Evolutionary conservation across 148 eudicot species (phyloP).

Genomic region (Vaccinium vitisidaea): DNA sequence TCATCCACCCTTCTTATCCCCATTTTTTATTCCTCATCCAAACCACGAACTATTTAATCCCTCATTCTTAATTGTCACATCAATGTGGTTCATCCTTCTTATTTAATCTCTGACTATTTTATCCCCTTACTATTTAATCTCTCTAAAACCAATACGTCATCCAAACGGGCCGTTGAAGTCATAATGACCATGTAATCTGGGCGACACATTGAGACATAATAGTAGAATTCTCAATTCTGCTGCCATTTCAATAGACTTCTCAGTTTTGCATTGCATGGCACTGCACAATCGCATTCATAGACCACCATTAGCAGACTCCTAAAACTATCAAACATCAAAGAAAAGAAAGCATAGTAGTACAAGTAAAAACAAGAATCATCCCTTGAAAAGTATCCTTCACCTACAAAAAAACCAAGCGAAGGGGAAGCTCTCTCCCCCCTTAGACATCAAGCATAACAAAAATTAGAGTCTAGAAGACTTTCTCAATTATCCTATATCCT

Average conservation of each 20-base stretch:
- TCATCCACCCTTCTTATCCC: too few relatives aligned
- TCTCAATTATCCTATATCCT: background rate
- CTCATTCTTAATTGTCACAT: too few relatives aligned
- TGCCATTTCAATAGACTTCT: background rate
- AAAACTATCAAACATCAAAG: background rate
- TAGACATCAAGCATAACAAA: constrained; percentile 4
- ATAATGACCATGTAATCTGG: background rate
- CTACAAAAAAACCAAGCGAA: background rate
- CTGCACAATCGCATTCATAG: background rate
- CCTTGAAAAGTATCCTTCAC: constrained; percentile 5
- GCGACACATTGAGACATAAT: background rate
- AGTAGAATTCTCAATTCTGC: background rate
- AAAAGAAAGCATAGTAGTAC: background rate
- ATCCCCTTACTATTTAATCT: too few relatives aligned
- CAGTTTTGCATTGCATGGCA: background rate
- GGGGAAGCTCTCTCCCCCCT: constrained; percentile 3
- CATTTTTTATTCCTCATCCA: too few relatives aligned
- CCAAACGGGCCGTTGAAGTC: too few relatives aligned
- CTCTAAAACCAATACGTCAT: too few relatives aligned
- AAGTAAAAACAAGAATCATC: background rate
- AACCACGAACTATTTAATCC: too few relatives aligned
- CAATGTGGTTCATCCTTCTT: too few relatives aligned
- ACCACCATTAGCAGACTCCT: background rate
- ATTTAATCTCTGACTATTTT: too few relatives aligned
- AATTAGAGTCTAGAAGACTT: constrained; percentile 6